Base-by-base conservation (phyloP, 2,329 filamentous ascomycete species). In the Ceratocystiopsis brevicomis region DNA sequence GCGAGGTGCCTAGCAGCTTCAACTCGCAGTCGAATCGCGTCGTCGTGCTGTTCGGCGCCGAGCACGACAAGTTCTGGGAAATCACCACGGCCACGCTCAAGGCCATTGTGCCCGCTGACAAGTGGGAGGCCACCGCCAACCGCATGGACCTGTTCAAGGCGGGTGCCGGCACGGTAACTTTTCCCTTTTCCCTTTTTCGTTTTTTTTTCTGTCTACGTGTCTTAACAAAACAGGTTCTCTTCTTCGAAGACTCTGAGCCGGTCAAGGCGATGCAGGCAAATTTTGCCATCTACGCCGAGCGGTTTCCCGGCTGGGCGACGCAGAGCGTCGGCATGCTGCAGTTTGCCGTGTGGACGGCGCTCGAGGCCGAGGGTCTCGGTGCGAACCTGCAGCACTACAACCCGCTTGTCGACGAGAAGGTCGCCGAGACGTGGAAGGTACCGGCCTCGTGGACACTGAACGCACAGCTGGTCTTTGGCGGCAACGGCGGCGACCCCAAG, bases 381-480 rank as follows among this genome's bases (percentile, higher is more conserved):
- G 81, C 79, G 57, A 93, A 87, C 69, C 70, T 94, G 43, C 86
- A 94, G 69, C 86, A 94, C 67, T 93, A 93, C 69, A 90, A 85
- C 71, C 85, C 85, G 17, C 61, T 94, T 46, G 74, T 92, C 52
- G 81, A 93, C 62, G 67, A 69, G 50, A 74, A 77, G 64, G 79
- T 86, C 43, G 63, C 69, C 38, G 65, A 62, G 48, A 65, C 74
- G 52, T 94, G 83, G 81, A 69, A 69, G 45, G 53, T 93, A 32
- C 80, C 82, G 38, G 55, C 62, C 16, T 69, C 71, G 53, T 94
- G 86, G 85, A 73, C 73, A 56, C 71, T 93, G 50, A 74, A 78
- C 56, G 78, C 81, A 19, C 84, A 93, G 69, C 66, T 95, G 51
- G 85, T 93, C 54, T 90, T 94, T 61, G 84, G 84, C 50, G 73